Evolutionary conservation across 257 asterid species (phyloP), one percentile per base, ranked within the genome.

Genomic region (Nicotiana tomentosiformis): DNA sequence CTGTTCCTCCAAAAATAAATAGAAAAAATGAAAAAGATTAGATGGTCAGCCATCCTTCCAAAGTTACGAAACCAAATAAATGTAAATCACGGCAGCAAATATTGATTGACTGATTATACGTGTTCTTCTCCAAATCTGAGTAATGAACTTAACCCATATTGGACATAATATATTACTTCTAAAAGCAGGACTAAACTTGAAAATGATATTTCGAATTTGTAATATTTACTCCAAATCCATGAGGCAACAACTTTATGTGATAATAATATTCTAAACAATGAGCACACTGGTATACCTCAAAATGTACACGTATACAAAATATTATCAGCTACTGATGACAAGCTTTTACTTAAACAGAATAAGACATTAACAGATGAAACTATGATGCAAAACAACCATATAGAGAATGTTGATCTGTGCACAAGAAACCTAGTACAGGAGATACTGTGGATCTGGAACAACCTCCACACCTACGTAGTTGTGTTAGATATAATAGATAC

Each of bases 1-100:
- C 97, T 93, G 94, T 81, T 84, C 85, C 64, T 11, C 86, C 80
- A 83, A 76, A 51, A 69, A 85, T 30, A 83, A 78, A 77, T 32
- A 84, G 64, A 55, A 53, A 60, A 62, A 69, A 7, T 39, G 10
- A 82, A 77, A 39, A 77, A 82, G 26, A 35, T 82, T 66, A 23
- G 62, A 51, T 39, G 78, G 15, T 35, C 69, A 30, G 32, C 56
- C 67, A 46, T 51, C 66, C 37, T 33, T 67, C 61, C 77, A 61
- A 76, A 64, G 58, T 58, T n/a, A 10, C 30, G 53, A 57, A 49
- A 79, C 15, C 37, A 30, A 1, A 35, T 67, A 26, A 20, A 46
- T 77, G 77, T 77, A 37, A 83, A 58, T 43, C 49, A 43, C 11
- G 49, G 49, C 80, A 9, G 46, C 53, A 67, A 29, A 3, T 39